Base-by-base conservation (phyloP, 2,329 filamentous ascomycete species). In the Cercospora zeae-maydis region DNA sequence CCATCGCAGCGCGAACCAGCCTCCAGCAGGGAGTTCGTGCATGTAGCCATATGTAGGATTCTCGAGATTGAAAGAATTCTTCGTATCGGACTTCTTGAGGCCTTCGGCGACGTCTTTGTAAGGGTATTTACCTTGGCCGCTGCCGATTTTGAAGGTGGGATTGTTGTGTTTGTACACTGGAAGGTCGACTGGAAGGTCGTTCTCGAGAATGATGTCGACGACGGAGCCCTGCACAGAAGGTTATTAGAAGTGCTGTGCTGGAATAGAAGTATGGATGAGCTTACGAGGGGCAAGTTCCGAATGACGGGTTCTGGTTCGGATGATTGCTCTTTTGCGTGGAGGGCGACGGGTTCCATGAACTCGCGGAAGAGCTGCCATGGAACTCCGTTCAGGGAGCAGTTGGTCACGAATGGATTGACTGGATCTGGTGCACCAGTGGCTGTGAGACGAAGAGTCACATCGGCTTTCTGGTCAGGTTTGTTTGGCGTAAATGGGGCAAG, bases 81-180 rank as follows among this genome's bases (percentile, higher is more conserved):
- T 47, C 1, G 56, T 39, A 27, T 49, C n/a, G 8, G n/a, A 33
- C 4, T 52, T 53, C 3, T 59, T 56, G 16, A 30, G 3, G 7
- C 49, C 63, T 10, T 51, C 65, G 5, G 56, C 61, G 4, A 59
- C 58, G 1, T 57, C 54, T 8, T 56, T 49, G 59, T 61, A 65
- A 3, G 31, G 55, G 9, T 65, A 68, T n/a, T 56, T 62, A 8
- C 34, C 52, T 9, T 67, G 54, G 1, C 60, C 62, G 30, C 53
- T 61, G 6, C 67, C 67, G 14, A 69, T 56, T 3, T 49, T 53
- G 58, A 61, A 67, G 9, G 63, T 63, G n/a, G 67, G 54, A 14
- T 67, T 64, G 42, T 69, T 67, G 59, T 67, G 65, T 59, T 69
- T 69, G 59, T 66, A 67, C 61, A 69, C 59, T n/a, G 59, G 58